Percentiles rank a stretch among this genome's conserved stretches.
Evolutionary conservation across 805 yeast species (phyloP).

Genomic region (Yarrowia osloensis): DNA sequence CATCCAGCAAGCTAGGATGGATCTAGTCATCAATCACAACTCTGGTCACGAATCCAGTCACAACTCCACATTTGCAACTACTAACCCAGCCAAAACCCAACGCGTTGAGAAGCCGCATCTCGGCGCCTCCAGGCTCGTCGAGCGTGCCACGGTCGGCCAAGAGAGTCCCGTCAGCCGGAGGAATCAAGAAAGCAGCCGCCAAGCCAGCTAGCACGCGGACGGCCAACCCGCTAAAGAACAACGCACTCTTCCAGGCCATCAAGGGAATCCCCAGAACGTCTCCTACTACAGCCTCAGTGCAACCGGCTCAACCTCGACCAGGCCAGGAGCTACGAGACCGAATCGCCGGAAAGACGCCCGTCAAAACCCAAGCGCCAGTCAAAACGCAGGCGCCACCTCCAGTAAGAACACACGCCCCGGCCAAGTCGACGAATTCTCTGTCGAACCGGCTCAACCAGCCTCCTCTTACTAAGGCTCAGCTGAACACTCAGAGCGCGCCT

Average conservation of each 20-base stretch:
- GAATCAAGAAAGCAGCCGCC: background rate
- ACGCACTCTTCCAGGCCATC: constrained; percentile 22
- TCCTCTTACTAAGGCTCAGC: background rate
- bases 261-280: background rate
- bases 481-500: background rate
- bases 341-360: background rate
- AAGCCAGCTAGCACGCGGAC: background rate
- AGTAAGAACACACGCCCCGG: background rate
- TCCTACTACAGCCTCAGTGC: background rate
- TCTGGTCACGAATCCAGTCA: no score
- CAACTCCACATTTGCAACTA: no score
- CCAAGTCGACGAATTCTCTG: background rate
- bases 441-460: background rate
- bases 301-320: background rate
- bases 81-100: constrained; percentile 12
- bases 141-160: background rate
- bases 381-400: background rate
- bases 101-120: background rate
- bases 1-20: no score
- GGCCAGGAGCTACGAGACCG: constrained; percentile 8
- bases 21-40: no score
- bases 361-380: background rate
- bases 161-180: background rate
- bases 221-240: background rate
- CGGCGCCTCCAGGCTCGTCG: background rate